phyloP scores from a whole-genome alignment of 2,329 filamentous ascomycete species.

The Ceratocystis huliohia region DNA sequence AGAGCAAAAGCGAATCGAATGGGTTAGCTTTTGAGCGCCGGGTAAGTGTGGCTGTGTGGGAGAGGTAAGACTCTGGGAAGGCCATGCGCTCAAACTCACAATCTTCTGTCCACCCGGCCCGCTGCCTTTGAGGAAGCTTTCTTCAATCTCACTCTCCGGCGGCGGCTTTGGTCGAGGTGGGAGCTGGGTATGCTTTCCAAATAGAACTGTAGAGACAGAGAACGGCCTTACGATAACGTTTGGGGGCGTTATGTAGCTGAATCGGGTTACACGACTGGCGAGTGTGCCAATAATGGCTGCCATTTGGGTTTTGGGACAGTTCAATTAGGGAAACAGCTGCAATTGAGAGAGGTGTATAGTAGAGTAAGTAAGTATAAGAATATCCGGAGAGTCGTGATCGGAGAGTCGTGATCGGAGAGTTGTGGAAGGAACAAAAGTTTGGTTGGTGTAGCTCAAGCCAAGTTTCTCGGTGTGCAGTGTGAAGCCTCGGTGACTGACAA shows the following conservation, averaged over 20 bases:
- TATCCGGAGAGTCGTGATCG: not conserved
- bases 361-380: no score
- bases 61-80: not conserved
- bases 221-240: constrained; percentile 20
- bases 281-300: not conserved
- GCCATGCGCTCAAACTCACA: constrained; percentile 33
- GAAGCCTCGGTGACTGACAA: not conserved
- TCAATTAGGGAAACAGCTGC: not conserved
- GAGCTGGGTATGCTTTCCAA: constrained; percentile 41
- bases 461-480: not conserved
- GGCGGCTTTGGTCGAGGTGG: constrained; percentile 63
- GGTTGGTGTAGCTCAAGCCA: not conserved
- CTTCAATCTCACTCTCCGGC: constrained; percentile 65
- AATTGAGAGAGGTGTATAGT: not conserved
- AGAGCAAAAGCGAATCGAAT: not conserved
- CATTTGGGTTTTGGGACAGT: not conserved
- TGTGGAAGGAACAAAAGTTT: not conserved
- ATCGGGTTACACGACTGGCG: not conserved
- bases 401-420: not conserved
- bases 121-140: constrained; percentile 78
- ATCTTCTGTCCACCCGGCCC: constrained; percentile 96
- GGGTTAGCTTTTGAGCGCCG: not conserved
- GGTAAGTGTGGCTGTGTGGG: not conserved
- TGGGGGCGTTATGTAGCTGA: constrained; percentile 12
- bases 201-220: not conserved